Conservation (phyloP, 345 rosid genomes). For the Hibiscus trionum region DNA sequence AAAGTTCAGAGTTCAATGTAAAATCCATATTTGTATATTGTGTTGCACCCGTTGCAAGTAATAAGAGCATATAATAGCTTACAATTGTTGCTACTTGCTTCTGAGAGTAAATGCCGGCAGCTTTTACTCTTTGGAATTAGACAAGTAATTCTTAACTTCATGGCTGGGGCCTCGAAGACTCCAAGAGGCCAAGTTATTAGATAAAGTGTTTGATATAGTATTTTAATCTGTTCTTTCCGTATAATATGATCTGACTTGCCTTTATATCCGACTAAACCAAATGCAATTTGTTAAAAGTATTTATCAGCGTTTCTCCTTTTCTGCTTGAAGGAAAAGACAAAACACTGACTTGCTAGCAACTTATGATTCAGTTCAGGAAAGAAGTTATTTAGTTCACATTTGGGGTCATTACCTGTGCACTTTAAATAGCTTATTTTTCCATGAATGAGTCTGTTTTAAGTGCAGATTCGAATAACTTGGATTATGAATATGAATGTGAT, state of each 20-base stretch:
- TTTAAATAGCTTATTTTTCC: neutral
- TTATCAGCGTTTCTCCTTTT: neutral
- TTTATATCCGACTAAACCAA: neutral
- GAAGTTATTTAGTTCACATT: neutral
- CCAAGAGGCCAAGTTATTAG: neutral
- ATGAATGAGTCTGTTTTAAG: neutral
- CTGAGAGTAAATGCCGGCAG: neutral
- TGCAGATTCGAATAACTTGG: neutral
- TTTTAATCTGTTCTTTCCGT: neutral
- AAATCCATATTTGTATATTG: neutral
- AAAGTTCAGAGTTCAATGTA: neutral
- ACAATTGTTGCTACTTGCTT: neutral
- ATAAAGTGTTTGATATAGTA: neutral
- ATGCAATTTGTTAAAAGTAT: neutral
- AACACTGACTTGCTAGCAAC: neutral
- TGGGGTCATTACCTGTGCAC: neutral
- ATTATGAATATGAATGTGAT: neutral
- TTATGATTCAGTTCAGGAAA: neutral
- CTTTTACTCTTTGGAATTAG: neutral
- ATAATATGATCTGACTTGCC: neutral
- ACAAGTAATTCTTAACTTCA: neutral
- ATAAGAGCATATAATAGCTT: neutral
- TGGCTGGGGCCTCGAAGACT: neutral
- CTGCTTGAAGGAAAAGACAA: neutral
- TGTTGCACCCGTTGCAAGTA: neutral